phyloP scores from a whole-genome alignment of 371 early-diverging fungal genomes.

The Lichtheimia ornata region DNA sequence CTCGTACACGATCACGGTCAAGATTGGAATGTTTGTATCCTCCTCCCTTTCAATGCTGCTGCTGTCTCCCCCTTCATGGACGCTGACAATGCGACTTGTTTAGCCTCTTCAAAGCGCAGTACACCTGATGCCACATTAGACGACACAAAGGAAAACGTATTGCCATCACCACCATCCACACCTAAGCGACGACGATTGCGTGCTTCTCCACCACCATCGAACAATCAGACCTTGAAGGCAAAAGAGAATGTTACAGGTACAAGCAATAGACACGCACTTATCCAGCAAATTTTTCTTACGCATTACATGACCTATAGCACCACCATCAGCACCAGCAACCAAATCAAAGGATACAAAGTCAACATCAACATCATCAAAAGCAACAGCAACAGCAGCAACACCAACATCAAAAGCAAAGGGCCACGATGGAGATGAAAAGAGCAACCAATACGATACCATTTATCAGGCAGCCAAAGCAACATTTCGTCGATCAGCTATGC shows the following conservation, averaged over 20 bases:
- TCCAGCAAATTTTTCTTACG: neutral
- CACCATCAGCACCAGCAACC: neutral
- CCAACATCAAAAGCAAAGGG: neutral
- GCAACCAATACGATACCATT: neutral
- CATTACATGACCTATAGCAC: neutral
- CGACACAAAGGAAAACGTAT: conserved; percentile 9
- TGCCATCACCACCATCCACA: conserved; percentile 18
- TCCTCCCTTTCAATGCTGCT: no score
- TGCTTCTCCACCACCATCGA: conserved; percentile 5
- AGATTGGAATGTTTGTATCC: neutral
- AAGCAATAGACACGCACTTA: no score
- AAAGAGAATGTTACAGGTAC: conserved; percentile 1
- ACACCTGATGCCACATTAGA: conserved; percentile 6
- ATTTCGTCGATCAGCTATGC: conserved; percentile 56
- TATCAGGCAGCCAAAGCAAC: conserved; percentile 18
- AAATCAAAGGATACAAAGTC: conserved; percentile 4
- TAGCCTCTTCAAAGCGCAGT: neutral
- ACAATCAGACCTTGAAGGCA: conserved; percentile 1
- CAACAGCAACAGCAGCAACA: neutral
- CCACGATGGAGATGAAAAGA: neutral
- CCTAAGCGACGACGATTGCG: conserved; percentile 7
- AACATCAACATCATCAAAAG: neutral
- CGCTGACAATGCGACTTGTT: neutral
- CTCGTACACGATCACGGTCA: conserved; percentile 15
- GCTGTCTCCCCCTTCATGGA: neutral